Base-by-base conservation (phyloP, 192 early-diverging fungal genomes). In the Glomus cerebriforme region DNA sequence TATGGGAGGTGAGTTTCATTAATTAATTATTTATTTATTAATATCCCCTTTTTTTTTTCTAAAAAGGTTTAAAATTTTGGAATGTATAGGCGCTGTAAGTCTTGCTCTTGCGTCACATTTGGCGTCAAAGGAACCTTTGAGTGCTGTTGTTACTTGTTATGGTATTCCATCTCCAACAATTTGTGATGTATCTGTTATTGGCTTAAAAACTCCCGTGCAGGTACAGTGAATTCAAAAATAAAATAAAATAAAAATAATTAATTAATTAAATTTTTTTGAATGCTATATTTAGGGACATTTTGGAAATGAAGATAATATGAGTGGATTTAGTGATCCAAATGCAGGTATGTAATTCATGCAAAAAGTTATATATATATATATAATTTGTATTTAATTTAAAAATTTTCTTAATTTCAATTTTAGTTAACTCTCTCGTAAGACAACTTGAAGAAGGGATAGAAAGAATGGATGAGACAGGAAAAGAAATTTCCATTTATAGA, bases 1-100 rank as follows among this genome's bases (percentile, higher is more conserved):
- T 73, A 88, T 88, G 85, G 87, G 87, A 58, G 87, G 87, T 76
- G 85, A 81, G 15, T 15, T 54, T 54, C 19, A 54, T 54, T 22
- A 54, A 6, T 7, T 22, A n/a, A 5, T 17, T 19, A 22, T 0
- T 19, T 19, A 19, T 54, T 54, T 19, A 4, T 22, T 22, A n/a
- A n/a, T n/a, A n/a, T n/a, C n/a, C n/a, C n/a, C 17, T 19, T 19
- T 17, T 54, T 54, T 54, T 54, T 2, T 15, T 54, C 22, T 54
- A 19, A 54, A 54, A 54, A 54, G 0, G 0, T 54, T 54, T 54
- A 6, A 22, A 22, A 22, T 54, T 54, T n/a, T n/a, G n/a, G 49
- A 22, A 32, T 27, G 9, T 65, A n/a, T 65, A 65, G 63, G 67
- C 5, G 67, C 67, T 3, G 47, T 87, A 9, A 78, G 74, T 1